Conservation (phyloP, 169 alveolate genomes). For the Plasmodium berghei region DNA sequence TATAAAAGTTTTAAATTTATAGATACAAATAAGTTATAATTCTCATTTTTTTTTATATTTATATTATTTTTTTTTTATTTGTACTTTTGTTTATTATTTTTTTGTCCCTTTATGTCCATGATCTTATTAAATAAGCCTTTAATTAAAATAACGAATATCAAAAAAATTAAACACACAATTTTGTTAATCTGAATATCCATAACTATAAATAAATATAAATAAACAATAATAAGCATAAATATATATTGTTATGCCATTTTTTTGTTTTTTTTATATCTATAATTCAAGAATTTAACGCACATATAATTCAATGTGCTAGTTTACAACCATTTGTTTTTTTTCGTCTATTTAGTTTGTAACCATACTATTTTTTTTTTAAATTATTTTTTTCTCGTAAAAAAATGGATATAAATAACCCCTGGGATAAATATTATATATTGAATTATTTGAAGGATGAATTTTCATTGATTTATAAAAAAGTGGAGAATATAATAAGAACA, state of each 20-base stretch:
- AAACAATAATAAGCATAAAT: background rate
- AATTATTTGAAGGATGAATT: conserved; percentile 10
- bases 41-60: background rate
- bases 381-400: conserved; percentile 7
- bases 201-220: background rate
- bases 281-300: background rate
- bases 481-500: background rate
- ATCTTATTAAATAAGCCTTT: background rate
- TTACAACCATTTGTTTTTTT: background rate
- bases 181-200: background rate
- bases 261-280: background rate
- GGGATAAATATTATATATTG: background rate
- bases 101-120: background rate
- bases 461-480: conserved; percentile 23
- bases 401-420: background rate
- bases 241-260: background rate
- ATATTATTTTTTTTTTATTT: background rate
- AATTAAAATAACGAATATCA: background rate
- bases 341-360: background rate
- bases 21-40: background rate
- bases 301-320: background rate
- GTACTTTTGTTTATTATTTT: background rate
- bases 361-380: background rate
- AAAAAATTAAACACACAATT: background rate
- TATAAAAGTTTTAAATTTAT: background rate